phyloP scores from a whole-genome alignment of 345 rosid genomes.

The Eutrema heterophyllum region DNA sequence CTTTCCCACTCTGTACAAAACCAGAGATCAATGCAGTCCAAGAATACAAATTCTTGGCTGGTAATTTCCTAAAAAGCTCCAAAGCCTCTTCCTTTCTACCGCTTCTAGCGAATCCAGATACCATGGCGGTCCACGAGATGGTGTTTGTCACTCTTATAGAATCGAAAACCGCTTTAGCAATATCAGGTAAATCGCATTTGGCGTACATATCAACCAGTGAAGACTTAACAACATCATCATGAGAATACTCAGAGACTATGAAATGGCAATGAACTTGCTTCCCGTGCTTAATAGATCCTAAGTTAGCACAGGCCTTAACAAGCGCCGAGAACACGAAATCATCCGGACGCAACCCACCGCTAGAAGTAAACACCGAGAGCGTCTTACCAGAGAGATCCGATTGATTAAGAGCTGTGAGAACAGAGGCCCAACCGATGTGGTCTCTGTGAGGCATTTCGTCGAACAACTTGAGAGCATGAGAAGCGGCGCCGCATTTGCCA shows the following conservation, averaged over 20 bases:
- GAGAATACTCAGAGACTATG: conserved; percentile 38
- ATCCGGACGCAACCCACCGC: conserved; percentile 47
- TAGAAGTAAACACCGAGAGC: conserved; percentile 40
- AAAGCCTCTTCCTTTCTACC: conserved; percentile 58
- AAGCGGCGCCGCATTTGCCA: conserved; percentile 44
- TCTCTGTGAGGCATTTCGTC: conserved; percentile 64
- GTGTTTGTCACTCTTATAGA: conserved; percentile 45
- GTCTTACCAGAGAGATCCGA: conserved; percentile 43
- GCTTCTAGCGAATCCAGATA: conserved; percentile 59
- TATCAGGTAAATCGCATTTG: conserved; percentile 44
- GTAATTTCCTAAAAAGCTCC: conserved; percentile 38
- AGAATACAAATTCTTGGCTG: conserved; percentile 46
- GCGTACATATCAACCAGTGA: conserved; percentile 77
- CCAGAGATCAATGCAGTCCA: conserved; percentile 82
- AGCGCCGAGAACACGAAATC: conserved; percentile 60
- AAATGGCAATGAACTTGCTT: conserved; percentile 61
- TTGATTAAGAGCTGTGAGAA: conserved; percentile 58
- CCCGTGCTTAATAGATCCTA: conserved; percentile 46
- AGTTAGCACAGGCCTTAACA: conserved; percentile 56
- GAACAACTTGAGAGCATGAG: conserved; percentile 44
- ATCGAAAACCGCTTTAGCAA: conserved; percentile 48
- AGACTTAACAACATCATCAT: conserved; percentile 66
- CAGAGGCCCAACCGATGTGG: conserved; percentile 63
- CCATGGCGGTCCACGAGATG: conserved; percentile 60
- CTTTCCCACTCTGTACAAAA: conserved; percentile 67